Percentiles rank a stretch among this genome's conserved stretches.
These are phyloP conservation scores for Chiua virens DNA, from an alignment of 768 basidiomycete genomes.

Conservation along the genomic window DNA sequence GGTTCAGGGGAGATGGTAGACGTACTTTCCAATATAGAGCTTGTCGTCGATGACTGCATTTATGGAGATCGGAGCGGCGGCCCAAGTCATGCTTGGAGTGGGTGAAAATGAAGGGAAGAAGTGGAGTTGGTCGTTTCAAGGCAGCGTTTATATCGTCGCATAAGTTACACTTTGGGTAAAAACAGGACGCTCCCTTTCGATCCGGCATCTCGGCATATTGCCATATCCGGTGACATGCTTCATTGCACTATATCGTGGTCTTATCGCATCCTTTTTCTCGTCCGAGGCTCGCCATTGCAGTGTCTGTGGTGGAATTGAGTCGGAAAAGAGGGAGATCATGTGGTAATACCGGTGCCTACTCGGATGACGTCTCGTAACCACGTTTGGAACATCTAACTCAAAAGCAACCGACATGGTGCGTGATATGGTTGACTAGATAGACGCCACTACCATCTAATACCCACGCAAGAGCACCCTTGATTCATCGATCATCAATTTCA, in stretches of 20 bases:
- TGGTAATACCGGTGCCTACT: not conserved
- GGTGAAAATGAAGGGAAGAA: not conserved
- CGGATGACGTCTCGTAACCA: not conserved
- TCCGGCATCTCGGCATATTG: constrained; percentile 24
- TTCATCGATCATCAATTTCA: too few species aligned
- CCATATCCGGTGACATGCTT: not conserved
- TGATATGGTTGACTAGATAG: too few species aligned
- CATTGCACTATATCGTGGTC: not conserved
- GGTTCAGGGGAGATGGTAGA: not conserved
- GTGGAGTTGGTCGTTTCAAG: constrained; percentile 12
- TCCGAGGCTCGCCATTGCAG: too few species aligned
- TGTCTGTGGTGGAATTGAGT: too few species aligned
- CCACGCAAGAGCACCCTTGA: too few species aligned
- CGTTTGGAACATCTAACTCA: not conserved
- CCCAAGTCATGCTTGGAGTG: constrained; percentile 27
- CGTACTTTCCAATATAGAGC: constrained; percentile 39
- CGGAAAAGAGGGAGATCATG: not conserved
- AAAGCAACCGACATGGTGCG: not conserved
- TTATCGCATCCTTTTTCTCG: too few species aligned
- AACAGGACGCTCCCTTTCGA: not conserved
- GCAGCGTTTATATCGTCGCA: constrained; percentile 18
- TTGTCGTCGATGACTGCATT: constrained; percentile 30
- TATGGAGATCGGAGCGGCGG: constrained; percentile 26
- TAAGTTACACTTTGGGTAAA: not conserved
- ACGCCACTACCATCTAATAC: too few species aligned